Conservation (phyloP, 140 eudicot genomes). For the Oenanthe javanica region DNA sequence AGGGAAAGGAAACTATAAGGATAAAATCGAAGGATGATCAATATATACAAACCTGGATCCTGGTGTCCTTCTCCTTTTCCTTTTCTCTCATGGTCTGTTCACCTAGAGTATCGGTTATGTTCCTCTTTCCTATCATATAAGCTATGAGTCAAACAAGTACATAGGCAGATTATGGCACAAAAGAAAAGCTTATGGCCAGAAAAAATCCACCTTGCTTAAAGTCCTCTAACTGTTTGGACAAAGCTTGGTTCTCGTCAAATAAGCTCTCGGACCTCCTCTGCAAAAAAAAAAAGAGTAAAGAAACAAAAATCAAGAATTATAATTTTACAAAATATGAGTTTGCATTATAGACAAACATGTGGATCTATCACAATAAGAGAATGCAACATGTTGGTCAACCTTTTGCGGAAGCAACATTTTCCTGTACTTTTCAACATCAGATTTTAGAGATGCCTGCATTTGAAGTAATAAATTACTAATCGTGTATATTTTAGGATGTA, state of each 20-base stretch:
- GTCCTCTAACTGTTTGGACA: conserved; percentile 70
- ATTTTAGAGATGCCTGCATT: conserved; percentile 34
- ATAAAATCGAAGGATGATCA: background rate
- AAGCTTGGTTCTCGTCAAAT: conserved; percentile 35
- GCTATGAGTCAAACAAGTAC: background rate
- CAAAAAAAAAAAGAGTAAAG: background rate
- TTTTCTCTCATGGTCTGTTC: conserved; percentile 51
- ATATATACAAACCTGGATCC: conserved; percentile 40
- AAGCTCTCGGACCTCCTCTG: conserved; percentile 36
- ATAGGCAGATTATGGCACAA: background rate
- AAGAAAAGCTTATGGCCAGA: background rate
- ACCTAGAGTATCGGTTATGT: conserved; percentile 31
- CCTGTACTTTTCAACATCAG: conserved; percentile 52
- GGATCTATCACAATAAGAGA: background rate
- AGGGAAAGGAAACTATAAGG: background rate
- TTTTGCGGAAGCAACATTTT: conserved; percentile 19
- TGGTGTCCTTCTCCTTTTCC: conserved; percentile 62
- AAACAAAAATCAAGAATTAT: background rate
- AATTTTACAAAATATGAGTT: background rate
- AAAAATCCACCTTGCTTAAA: conserved; percentile 28
- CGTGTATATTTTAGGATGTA: background rate
- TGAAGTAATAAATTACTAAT: background rate
- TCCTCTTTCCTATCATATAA: conserved; percentile 23
- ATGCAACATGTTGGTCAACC: conserved; percentile 9
- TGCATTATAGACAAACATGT: background rate